Evolutionary conservation across 352 stramenopile genomes (phyloP).

Genomic region (Thalassiosira hispida): DNA sequence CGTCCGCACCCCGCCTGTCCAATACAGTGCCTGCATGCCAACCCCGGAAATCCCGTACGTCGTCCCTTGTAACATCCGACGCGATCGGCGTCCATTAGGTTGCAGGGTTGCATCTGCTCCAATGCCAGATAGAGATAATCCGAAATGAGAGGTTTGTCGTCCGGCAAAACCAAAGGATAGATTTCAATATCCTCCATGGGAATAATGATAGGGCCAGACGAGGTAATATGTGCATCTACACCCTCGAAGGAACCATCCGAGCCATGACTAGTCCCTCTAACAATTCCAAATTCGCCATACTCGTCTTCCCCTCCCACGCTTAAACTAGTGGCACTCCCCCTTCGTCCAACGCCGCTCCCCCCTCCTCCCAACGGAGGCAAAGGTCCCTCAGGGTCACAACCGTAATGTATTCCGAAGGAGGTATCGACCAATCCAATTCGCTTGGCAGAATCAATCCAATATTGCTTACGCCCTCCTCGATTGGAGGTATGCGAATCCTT

Average conservation of each 20-base stretch:
- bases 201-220: not conserved
- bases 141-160: conserved; percentile 71
- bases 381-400: conserved; percentile 62
- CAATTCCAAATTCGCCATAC: too few relatives aligned
- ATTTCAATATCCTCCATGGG: conserved; percentile 32
- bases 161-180: conserved; percentile 46
- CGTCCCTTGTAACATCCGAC: conserved; percentile 82
- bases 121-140: conserved; percentile 83
- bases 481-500: conserved; percentile 46
- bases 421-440: conserved; percentile 77
- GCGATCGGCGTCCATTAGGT: conserved; percentile 80
- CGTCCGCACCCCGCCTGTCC: conserved; percentile 77
- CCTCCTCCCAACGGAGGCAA: conserved; percentile 47
- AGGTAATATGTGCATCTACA: too few relatives aligned
- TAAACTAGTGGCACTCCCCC: not conserved
- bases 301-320: not conserved
- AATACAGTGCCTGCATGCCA: conserved; percentile 81
- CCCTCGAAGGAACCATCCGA: too few relatives aligned
- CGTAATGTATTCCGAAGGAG: conserved; percentile 77
- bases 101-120: conserved; percentile 82
- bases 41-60: conserved; percentile 72
- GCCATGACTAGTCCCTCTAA: too few relatives aligned
- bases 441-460: conserved; percentile 82
- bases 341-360: not conserved
- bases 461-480: conserved; percentile 81